phyloP scores from a whole-genome alignment of 441 rosid species.

The Bruguiera hainesii region DNA sequence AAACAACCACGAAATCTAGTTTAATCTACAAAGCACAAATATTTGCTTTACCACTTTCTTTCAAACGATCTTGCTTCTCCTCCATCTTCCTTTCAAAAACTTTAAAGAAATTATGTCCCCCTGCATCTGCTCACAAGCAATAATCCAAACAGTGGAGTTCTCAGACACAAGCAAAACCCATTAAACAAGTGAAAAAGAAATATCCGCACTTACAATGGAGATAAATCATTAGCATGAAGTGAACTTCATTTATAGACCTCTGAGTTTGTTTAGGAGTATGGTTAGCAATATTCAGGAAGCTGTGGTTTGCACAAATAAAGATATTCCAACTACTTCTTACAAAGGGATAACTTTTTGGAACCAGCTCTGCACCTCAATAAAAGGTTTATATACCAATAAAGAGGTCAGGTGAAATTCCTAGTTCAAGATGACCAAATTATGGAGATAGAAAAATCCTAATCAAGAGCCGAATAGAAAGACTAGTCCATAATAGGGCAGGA shows the following conservation, averaged over 20 bases:
- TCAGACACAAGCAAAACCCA: constrained; percentile 2
- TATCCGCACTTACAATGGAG: not conserved
- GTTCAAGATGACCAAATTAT: no score
- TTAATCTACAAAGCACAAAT: constrained; percentile 1
- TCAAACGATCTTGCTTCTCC: constrained; percentile 71
- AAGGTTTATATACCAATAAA: no score
- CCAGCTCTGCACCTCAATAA: no score
- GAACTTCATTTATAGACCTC: not conserved
- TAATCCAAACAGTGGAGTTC: constrained; percentile 21
- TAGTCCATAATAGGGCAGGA: not conserved
- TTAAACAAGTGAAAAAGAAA: not conserved
- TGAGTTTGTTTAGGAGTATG: constrained; percentile 2
- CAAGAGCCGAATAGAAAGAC: not conserved
- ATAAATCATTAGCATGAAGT: not conserved
- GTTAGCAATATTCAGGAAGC: not conserved
- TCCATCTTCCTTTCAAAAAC: constrained; percentile 81
- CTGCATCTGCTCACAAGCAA: constrained; percentile 56
- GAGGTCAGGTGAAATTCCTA: no score
- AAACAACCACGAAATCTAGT: not conserved
- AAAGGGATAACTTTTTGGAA: no score
- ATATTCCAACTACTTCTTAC: no score
- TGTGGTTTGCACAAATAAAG: no score
- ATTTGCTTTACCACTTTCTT: constrained; percentile 64
- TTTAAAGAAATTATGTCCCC: constrained; percentile 57
- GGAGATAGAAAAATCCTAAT: not conserved